Conservation (phyloP, 192 early-diverging fungal genomes). For the Coemansia sp. region DNA sequence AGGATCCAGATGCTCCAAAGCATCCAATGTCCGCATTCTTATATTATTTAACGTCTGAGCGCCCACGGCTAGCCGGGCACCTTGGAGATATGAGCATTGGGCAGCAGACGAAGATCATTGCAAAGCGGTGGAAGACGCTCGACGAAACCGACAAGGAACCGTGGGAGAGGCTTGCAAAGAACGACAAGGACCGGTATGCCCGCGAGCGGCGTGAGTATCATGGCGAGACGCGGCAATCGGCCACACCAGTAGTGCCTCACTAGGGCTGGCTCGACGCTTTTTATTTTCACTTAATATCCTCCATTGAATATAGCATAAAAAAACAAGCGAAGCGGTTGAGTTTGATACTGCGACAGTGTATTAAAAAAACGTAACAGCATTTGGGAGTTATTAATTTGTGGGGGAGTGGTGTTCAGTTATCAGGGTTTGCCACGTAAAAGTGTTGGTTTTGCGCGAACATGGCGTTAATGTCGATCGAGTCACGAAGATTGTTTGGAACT, state of each 20-base stretch:
- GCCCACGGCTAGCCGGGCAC: constrained; percentile 62
- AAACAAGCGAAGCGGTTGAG: background rate
- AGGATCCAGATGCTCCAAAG: constrained; percentile 75
- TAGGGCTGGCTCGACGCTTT: background rate
- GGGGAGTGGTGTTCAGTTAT: constrained; percentile 9
- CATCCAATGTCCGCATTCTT: constrained; percentile 87
- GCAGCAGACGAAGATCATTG: constrained; percentile 73
- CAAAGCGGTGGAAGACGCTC: constrained; percentile 58
- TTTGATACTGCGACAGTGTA: too few species aligned
- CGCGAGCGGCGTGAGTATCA: constrained; percentile 60
- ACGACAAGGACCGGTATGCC: constrained; percentile 65
- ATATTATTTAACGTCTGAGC: constrained; percentile 68
- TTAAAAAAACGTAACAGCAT: too few species aligned
- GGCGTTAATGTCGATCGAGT: constrained; percentile 41
- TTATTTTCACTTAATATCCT: background rate
- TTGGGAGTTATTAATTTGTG: too few species aligned
- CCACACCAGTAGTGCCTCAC: constrained; percentile 15
- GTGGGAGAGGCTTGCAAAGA: constrained; percentile 55
- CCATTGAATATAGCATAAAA: background rate
- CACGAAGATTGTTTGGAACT: constrained; percentile 14
- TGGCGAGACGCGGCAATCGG: constrained; percentile 28
- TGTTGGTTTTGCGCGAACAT: constrained; percentile 34
- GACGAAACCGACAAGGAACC: constrained; percentile 54
- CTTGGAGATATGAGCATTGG: constrained; percentile 70
- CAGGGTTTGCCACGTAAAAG: constrained; percentile 45